phyloP scores from a whole-genome alignment of 23 red algal genomes.

The Gracilaria caudata region DNA sequence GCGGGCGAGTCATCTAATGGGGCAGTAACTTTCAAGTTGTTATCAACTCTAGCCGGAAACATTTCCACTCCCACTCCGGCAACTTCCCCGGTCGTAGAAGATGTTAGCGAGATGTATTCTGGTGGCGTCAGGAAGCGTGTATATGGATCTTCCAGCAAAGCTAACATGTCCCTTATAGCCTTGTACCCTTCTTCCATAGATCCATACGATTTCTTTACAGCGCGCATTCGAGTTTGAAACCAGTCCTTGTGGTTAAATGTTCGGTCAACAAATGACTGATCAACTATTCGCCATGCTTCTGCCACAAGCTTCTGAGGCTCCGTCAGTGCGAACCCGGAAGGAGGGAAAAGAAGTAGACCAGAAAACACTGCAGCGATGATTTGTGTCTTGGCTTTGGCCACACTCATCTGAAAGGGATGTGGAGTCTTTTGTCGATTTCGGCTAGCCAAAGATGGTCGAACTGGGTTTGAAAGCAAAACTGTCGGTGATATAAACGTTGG shows the following conservation, averaged over 20 bases:
- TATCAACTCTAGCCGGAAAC: constrained; percentile 71
- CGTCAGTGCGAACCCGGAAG: constrained; percentile 9
- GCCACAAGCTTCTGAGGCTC: constrained; percentile 84
- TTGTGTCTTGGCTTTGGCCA: not conserved
- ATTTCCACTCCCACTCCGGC: constrained; percentile 87
- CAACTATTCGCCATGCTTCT: constrained; percentile 95
- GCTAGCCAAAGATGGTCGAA: not conserved
- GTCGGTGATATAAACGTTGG: not conserved
- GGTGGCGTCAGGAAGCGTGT: constrained; percentile 93
- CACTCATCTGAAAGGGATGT: constrained; percentile 3
- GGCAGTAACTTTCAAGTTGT: constrained; percentile 42
- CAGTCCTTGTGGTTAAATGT: constrained; percentile 91
- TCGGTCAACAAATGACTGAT: constrained; percentile 83
- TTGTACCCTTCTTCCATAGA: constrained; percentile 69
- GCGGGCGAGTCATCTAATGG: constrained; percentile 85
- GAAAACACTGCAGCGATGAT: constrained; percentile 19
- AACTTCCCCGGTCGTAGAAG: constrained; percentile 76
- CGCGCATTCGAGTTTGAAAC: constrained; percentile 84
- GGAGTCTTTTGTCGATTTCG: not conserved
- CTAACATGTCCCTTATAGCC: constrained; percentile 90
- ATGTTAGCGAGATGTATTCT: constrained; percentile 74
- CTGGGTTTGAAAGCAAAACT: constrained; percentile 5
- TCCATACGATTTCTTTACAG: constrained; percentile 72
- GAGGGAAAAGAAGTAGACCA: constrained; percentile 21
- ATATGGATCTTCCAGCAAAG: constrained; percentile 88